Evolutionary conservation across 1,139 yeast genomes (phyloP).

Genomic region (Nadsonia commutata): DNA sequence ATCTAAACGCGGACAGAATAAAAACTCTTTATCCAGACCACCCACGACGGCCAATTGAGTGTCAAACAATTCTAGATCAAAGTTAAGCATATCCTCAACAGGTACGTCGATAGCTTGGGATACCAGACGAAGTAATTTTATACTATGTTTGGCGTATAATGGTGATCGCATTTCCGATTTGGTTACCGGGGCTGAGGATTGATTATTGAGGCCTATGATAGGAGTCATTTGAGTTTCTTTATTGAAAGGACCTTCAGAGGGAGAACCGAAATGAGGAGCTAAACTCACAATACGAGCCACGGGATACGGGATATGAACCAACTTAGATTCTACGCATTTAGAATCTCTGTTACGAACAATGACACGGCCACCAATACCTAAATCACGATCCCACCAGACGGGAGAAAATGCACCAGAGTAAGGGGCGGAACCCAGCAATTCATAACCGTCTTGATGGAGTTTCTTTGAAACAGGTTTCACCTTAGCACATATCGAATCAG

Average conservation of each 20-base stretch:
- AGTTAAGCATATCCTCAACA: constrained; percentile 57
- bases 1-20: constrained; percentile 84
- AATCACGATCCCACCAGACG: constrained; percentile 86
- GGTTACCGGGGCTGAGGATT: constrained; percentile 26
- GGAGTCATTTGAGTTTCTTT: constrained; percentile 81
- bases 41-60: constrained; percentile 75
- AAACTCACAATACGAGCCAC: constrained; percentile 82
- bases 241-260: constrained; percentile 67
- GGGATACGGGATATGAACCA: constrained; percentile 72
- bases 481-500: constrained; percentile 64
- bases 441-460: constrained; percentile 53
- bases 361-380: constrained; percentile 85
- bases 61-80: constrained; percentile 74
- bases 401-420: constrained; percentile 80
- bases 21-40: constrained; percentile 77
- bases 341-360: constrained; percentile 38
- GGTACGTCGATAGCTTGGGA: constrained; percentile 48
- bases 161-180: constrained; percentile 50
- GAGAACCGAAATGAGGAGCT: constrained; percentile 88
- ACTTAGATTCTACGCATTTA: constrained; percentile 44
- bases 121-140: constrained; percentile 54
- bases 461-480: constrained; percentile 78
- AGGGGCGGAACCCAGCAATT: constrained; percentile 83
- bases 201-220: constrained; percentile 45
- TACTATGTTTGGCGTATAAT: constrained; percentile 55